Base-by-base conservation (phyloP, 768 basidiomycete genomes). In the Austroboletus festivus region DNA sequence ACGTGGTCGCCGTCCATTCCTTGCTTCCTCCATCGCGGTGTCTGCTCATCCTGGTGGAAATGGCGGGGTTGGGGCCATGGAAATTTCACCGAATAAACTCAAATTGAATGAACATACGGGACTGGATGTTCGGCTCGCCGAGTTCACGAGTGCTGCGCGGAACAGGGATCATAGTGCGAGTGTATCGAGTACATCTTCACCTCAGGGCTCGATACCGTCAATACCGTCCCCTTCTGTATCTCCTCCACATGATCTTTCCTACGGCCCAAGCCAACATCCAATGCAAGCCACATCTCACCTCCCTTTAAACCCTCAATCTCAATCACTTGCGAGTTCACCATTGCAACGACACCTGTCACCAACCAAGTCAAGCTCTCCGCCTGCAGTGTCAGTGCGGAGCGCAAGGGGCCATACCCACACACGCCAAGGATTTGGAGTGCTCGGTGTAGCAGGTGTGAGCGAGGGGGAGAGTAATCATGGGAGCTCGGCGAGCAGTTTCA, bases 401-500 rank as follows among this genome's bases (percentile, higher is more conserved):
- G 80, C 76, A 15, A 67, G 76, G n/a, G 73, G 79, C 9, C 75
- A 77, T 48, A 65, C 71, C 8, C 75, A 79, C 50, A 65, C 71
- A 44, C 73, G 76, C 18, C 74, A 80, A 57, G 70, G 72, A 22
- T 70, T 76, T 26, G 52, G 61, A n/a, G 62, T 58, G 73, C 46
- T 70, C 71, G 43, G 74, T 66, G 48, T 70, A 37, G 58, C 73
- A 30, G 69, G 64, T 35, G 60, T 66, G 31, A 79, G 78, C 55
- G 80, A 84, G 47, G 74, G 79, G 46, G 75, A 75, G 38, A 86
- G 85, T 55, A 80, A 72, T 53, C 77, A 85, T 42, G 81, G 82
- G 3, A 90, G 88, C 20, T 81, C 83, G 37, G 80, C 88, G 0
- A 90, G 89, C 7, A 82, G 90, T 64, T 90, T 92, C 58, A 92